Evolutionary conservation across 1,284 basidiomycete species (phyloP).

Genomic region (Marasmius sp.): DNA sequence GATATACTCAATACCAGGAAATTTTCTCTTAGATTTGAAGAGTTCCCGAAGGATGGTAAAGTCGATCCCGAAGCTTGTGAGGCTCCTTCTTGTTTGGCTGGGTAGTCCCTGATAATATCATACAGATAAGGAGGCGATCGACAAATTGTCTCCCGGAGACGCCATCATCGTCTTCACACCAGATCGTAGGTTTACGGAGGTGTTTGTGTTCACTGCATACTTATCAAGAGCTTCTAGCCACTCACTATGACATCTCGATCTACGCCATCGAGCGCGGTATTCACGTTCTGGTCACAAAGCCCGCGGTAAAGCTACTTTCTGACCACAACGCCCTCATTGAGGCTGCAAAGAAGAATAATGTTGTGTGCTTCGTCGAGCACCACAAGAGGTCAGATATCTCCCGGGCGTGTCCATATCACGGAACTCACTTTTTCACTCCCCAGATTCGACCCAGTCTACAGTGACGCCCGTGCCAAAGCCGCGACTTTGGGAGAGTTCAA

Average conservation of each 20-base stretch:
- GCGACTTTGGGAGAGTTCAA: constrained; percentile 86
- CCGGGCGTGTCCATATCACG: background rate
- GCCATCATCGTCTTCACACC: constrained; percentile 89
- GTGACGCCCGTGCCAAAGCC: constrained; percentile 81
- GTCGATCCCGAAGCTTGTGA: constrained; percentile 81
- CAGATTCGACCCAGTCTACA: constrained; percentile 91
- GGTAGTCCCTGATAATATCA: constrained; percentile 1
- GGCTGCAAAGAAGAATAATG: constrained; percentile 74
- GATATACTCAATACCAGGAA: background rate
- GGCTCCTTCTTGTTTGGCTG: constrained; percentile 25
- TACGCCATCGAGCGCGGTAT: constrained; percentile 84
- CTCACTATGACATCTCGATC: constrained; percentile 83
- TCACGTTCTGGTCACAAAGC: constrained; percentile 92
- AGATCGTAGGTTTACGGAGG: constrained; percentile 57
- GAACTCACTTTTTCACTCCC: constrained; percentile 1
- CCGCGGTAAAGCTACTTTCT: constrained; percentile 82
- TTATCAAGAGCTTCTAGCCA: constrained; percentile 43
- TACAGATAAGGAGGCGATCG: constrained; percentile 85
- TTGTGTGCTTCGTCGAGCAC: constrained; percentile 91
- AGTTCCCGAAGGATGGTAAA: constrained; percentile 72
- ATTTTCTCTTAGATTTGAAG: constrained; percentile 61
- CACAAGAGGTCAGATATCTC: constrained; percentile 59
- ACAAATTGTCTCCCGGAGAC: constrained; percentile 76
- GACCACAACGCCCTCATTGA: constrained; percentile 81
- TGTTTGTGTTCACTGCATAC: background rate